Conservation (phyloP, 345 rosid genomes). For the Dimocarpus longan region DNA sequence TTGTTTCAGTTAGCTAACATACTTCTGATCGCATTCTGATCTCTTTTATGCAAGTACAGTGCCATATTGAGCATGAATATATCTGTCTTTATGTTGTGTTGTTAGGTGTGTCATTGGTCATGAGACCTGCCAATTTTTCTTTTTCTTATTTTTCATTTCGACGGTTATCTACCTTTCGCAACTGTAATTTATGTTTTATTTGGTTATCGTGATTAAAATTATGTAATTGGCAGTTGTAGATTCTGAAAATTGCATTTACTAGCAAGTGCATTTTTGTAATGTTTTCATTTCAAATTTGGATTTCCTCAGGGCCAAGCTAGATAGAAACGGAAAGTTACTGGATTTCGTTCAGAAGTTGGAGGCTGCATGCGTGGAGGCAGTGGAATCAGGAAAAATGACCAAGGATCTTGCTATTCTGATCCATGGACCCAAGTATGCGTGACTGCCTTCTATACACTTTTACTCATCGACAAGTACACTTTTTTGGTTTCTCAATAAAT, state of each 20-base stretch:
- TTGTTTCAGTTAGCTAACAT: not conserved
- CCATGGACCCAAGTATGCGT: constrained; percentile 79
- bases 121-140: not conserved
- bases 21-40: not conserved
- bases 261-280: not conserved
- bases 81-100: not conserved
- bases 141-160: not conserved
- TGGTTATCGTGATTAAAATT: not conserved
- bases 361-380: constrained; percentile 79
- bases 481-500: not conserved
- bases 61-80: not conserved
- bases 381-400: constrained; percentile 91
- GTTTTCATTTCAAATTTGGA: not conserved
- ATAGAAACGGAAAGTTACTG: constrained; percentile 66
- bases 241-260: not conserved
- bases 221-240: not conserved
- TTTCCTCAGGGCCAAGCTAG: constrained; percentile 78
- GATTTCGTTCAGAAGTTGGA: constrained; percentile 86
- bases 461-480: not conserved
- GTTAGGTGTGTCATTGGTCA: not conserved
- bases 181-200: not conserved
- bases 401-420: constrained; percentile 90
- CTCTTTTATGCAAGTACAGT: not conserved
- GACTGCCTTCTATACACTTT: not conserved
- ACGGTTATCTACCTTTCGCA: not conserved